These are phyloP conservation scores for Stentor coeruleus DNA, from an alignment of 73 alveolate genomes.

Conservation along the genomic window DNA sequence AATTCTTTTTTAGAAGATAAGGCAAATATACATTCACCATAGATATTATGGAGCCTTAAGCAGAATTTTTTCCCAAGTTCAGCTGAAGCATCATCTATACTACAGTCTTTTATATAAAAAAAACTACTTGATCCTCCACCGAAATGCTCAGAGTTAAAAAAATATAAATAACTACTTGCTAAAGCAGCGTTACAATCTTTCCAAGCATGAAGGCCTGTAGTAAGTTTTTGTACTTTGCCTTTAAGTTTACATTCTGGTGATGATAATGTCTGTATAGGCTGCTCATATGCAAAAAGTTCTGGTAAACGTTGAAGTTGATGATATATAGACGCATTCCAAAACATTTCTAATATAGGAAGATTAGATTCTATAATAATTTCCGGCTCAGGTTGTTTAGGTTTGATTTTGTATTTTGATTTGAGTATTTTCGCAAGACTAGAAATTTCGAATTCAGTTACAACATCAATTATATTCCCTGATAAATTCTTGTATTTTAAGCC, in stretches of 20 bases:
- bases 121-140: not conserved
- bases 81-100: not conserved
- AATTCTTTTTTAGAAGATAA: not conserved
- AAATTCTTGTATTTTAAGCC: not conserved
- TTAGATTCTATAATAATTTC: not conserved
- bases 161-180: slow-evolving; percentile 33
- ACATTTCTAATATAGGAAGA: not conserved
- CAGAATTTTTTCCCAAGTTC: not conserved
- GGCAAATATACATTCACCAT: slow-evolving; percentile 17
- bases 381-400: not conserved
- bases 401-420: not conserved
- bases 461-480: not conserved
- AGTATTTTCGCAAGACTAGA: not conserved
- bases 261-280: not conserved
- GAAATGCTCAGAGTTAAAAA: slow-evolving; percentile 30
- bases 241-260: not conserved
- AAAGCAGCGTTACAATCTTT: slow-evolving; percentile 17
- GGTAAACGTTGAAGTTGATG: not conserved
- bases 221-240: not conserved
- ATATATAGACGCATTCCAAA: slow-evolving; percentile 15
- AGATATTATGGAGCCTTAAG: not conserved
- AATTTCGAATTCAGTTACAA: not conserved
- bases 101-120: slow-evolving; percentile 20
- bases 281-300: not conserved
- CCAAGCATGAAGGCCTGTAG: slow-evolving; percentile 30